phyloP scores from a whole-genome alignment of 805 yeast species.

The Blastobotrys americana region DNA sequence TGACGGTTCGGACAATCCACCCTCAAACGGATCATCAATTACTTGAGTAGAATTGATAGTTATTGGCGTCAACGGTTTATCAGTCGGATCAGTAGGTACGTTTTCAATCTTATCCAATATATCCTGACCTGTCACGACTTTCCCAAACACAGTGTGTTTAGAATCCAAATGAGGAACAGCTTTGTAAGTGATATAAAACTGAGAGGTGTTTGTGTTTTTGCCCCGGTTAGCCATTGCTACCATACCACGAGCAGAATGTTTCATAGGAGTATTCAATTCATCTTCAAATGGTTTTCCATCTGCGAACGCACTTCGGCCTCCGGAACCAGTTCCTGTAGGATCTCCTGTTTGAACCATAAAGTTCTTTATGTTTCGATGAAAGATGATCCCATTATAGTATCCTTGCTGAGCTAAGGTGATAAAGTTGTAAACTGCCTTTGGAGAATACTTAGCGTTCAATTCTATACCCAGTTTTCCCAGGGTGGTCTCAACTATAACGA shows the following conservation, averaged over 20 bases:
- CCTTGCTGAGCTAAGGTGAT: slow-evolving; percentile 26
- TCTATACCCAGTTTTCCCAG: slow-evolving; percentile 23
- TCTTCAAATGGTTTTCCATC: slow-evolving; percentile 35
- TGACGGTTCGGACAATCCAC: slow-evolving; percentile 6
- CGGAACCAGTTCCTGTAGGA: slow-evolving; percentile 31
- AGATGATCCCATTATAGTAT: slow-evolving; percentile 27
- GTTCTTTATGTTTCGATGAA: slow-evolving; percentile 28
- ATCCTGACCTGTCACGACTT: slow-evolving; percentile 35
- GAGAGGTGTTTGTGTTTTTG: slow-evolving; percentile 88
- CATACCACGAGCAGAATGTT: slow-evolving; percentile 71
- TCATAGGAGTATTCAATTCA: slow-evolving; percentile 38
- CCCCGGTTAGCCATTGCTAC: slow-evolving; percentile 91
- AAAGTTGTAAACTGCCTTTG: slow-evolving; percentile 27
- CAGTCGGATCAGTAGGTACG: slow-evolving; percentile 38
- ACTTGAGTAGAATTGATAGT: slow-evolving; percentile 28
- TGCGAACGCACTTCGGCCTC: slow-evolving; percentile 50
- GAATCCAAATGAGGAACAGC: slow-evolving; percentile 69
- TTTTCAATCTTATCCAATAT: slow-evolving; percentile 54
- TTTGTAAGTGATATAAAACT: slow-evolving; percentile 75
- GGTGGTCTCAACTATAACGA: slow-evolving; percentile 24
- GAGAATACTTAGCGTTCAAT: slow-evolving; percentile 22
- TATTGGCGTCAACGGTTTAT: slow-evolving; percentile 41
- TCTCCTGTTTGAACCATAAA: slow-evolving; percentile 34
- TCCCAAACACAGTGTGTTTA: slow-evolving; percentile 73
- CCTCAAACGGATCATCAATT: slow-evolving; percentile 19